Conservation (phyloP, 2,329 filamentous ascomycete genomes). For the Fusarium liriodendri region DNA sequence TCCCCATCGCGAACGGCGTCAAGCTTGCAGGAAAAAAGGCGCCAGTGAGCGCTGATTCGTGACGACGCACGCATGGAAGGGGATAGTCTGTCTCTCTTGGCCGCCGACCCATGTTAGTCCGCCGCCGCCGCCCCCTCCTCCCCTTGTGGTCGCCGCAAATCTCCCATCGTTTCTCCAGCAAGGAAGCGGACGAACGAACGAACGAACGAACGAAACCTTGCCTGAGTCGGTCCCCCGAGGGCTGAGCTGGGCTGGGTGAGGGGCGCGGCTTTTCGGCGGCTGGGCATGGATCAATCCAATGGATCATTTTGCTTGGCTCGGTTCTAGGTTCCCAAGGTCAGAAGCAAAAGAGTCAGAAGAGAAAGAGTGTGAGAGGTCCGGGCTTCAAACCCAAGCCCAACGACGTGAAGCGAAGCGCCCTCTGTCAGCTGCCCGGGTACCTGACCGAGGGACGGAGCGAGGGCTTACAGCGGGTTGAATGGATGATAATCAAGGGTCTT, state of each 20-base stretch:
- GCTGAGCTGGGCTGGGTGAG: neutral
- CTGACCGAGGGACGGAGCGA: constrained; percentile 3
- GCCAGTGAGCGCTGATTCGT: constrained; percentile 13
- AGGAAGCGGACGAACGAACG: neutral
- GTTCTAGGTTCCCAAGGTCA: neutral
- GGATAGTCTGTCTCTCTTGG: constrained; percentile 11
- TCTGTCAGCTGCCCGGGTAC: constrained; percentile 1
- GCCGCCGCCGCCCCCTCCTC: neutral
- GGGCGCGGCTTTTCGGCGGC: constrained; percentile 1
- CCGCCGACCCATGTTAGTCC: constrained; percentile 1
- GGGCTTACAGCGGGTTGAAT: neutral
- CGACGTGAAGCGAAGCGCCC: neutral
- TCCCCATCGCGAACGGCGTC: constrained; percentile 3
- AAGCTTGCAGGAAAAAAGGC: constrained; percentile 1
- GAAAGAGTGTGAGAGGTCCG: neutral
- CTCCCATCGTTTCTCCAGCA: constrained; percentile 10
- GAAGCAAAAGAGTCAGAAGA: neutral
- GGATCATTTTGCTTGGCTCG: neutral
- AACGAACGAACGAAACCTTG: neutral
- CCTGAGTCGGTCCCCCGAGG: neutral
- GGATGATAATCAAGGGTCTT: neutral
- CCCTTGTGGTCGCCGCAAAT: constrained; percentile 11
- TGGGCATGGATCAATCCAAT: neutral
- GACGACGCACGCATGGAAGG: constrained; percentile 8
- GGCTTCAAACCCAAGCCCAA: neutral